Conservation (phyloP, 768 basidiomycete species). For the Pisolithus microcarpus region DNA sequence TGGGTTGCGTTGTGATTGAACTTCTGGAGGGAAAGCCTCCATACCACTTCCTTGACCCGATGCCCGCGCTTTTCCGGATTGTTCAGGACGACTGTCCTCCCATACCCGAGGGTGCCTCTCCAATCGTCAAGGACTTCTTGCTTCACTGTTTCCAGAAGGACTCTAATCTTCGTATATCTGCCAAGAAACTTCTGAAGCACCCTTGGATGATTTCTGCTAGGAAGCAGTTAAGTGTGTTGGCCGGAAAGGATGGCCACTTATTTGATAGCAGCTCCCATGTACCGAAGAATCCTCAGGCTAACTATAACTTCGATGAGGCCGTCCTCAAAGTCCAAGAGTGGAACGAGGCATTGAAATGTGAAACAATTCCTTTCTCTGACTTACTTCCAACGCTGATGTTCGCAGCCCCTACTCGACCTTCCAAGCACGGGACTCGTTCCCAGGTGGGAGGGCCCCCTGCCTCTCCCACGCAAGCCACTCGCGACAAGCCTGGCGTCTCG, state of each 20-base stretch:
- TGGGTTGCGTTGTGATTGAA: constrained; percentile 97
- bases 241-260: constrained; percentile 21
- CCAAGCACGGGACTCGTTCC: constrained; percentile 52
- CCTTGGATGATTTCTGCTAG: constrained; percentile 93
- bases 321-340: constrained; percentile 95
- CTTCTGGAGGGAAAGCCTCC: constrained; percentile 85
- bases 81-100: constrained; percentile 98
- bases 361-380: constrained; percentile 18
- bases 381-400: constrained; percentile 3
- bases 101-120: constrained; percentile 91
- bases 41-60: constrained; percentile 91
- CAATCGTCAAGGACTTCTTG: constrained; percentile 93
- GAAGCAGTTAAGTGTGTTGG: constrained; percentile 51
- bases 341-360: constrained; percentile 96
- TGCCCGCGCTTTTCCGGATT: constrained; percentile 97
- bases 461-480: constrained; percentile 34
- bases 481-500: constrained; percentile 21
- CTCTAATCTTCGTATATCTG: constrained; percentile 86
- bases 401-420: constrained; percentile 64
- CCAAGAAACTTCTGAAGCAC: constrained; percentile 85
- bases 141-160: constrained; percentile 99
- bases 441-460: constrained; percentile 34
- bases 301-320: constrained; percentile 90
- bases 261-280: constrained; percentile 29
- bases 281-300: constrained; percentile 50